Evolutionary conservation across 805 yeast genomes (phyloP).

Genomic region (Brettanomyces nanus): DNA sequence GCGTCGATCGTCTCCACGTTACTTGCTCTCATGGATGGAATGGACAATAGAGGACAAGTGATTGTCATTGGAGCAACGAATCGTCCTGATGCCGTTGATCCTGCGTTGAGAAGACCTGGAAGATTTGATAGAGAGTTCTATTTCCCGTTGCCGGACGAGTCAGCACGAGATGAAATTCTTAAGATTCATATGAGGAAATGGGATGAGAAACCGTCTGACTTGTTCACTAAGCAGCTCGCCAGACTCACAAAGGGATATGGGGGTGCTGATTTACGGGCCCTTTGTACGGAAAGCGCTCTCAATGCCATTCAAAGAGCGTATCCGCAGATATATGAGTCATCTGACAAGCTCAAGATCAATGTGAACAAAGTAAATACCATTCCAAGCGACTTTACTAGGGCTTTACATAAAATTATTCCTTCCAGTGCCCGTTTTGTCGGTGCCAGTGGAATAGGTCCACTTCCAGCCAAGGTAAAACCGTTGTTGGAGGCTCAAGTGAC

Average conservation of each 20-base stretch:
- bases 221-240: slow-evolving; percentile 61
- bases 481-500: slow-evolving; percentile 47
- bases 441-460: slow-evolving; percentile 45
- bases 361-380: slow-evolving; percentile 64
- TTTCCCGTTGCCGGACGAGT: slow-evolving; percentile 83
- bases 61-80: slow-evolving; percentile 98
- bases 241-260: slow-evolving; percentile 90
- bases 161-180: slow-evolving; percentile 72
- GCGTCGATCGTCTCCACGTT: slow-evolving; percentile 94
- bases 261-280: slow-evolving; percentile 92
- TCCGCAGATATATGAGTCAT: slow-evolving; percentile 83
- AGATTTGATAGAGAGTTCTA: slow-evolving; percentile 95
- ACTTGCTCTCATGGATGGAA: slow-evolving; percentile 96
- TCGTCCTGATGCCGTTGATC: slow-evolving; percentile 97
- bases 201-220: slow-evolving; percentile 60
- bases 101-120: slow-evolving; percentile 95
- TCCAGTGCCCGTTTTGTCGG: slow-evolving; percentile 84
- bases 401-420: slow-evolving; percentile 82
- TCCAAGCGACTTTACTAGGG: slow-evolving; percentile 78
- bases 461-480: slow-evolving; percentile 67
- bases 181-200: slow-evolving; percentile 84
- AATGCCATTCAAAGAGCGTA: slow-evolving; percentile 84
- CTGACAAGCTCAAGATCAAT: slow-evolving; percentile 65
- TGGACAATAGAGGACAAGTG: slow-evolving; percentile 98
- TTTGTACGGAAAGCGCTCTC: slow-evolving; percentile 93